Evolutionary conservation across 352 stramenopile genomes (phyloP).

Genomic region (Globisporangium middletonii): DNA sequence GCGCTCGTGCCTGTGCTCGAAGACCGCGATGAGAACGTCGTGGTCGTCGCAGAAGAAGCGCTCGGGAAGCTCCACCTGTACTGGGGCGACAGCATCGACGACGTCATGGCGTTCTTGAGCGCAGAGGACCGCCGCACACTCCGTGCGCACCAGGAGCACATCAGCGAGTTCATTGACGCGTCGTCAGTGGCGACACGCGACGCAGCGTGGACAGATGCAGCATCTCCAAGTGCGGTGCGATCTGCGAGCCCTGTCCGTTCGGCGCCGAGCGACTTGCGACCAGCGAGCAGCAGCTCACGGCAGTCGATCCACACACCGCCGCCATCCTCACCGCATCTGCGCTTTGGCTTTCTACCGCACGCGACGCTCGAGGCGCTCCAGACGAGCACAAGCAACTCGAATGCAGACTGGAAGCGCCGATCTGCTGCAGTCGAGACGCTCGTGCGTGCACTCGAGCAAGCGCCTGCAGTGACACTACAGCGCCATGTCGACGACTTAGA

Average conservation of each 20-base stretch:
- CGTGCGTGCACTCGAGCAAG: slow-evolving; percentile 30
- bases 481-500: slow-evolving; percentile 20
- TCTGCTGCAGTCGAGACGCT: slow-evolving; percentile 53
- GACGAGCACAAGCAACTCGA: slow-evolving; percentile 42
- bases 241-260: no score
- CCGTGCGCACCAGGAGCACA: slow-evolving; percentile 33
- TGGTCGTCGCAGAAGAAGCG: slow-evolving; percentile 58
- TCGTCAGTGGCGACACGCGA: slow-evolving; percentile 5
- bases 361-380: slow-evolving; percentile 32
- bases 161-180: slow-evolving; percentile 41
- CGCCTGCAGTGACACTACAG: slow-evolving; percentile 15
- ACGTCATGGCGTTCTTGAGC: slow-evolving; percentile 54
- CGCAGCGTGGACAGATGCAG: no score
- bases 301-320: not conserved
- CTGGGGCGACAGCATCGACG: slow-evolving; percentile 34
- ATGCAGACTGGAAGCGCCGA: slow-evolving; percentile 69
- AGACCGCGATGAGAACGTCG: slow-evolving; percentile 45
- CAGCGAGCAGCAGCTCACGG: slow-evolving; percentile 1
- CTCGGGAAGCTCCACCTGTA: slow-evolving; percentile 60
- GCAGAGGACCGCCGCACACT: slow-evolving; percentile 57
- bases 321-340: slow-evolving; percentile 2
- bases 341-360: slow-evolving; percentile 42
- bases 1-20: slow-evolving; percentile 53
- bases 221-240: no score
- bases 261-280: not conserved